These are phyloP conservation scores for Syncephalastrum racemosum DNA, from an alignment of 371 early-diverging fungal genomes.

Conservation along the genomic window DNA sequence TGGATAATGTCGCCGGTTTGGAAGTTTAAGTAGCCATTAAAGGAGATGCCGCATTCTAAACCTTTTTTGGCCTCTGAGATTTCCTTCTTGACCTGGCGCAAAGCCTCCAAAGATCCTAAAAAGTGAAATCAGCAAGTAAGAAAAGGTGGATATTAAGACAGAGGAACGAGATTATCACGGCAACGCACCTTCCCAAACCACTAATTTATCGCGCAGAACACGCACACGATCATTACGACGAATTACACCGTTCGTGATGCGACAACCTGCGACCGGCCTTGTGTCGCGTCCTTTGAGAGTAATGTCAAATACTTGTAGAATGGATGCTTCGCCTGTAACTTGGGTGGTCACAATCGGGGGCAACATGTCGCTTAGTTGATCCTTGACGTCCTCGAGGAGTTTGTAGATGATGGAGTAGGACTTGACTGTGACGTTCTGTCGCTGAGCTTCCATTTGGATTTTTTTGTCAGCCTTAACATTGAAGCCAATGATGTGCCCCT, in stretches of 20 bases:
- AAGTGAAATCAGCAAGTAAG: constrained; percentile 1
- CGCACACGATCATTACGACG: constrained; percentile 60
- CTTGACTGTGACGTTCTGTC: constrained; percentile 64
- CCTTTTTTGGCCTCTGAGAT: constrained; percentile 87
- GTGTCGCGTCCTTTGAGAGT: constrained; percentile 67
- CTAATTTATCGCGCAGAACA: constrained; percentile 65
- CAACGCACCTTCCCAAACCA: constrained; percentile 65
- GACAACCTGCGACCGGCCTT: constrained; percentile 83
- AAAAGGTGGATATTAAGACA: constrained; percentile 5
- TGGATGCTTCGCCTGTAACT: constrained; percentile 86
- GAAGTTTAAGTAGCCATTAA: constrained; percentile 77
- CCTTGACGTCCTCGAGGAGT: constrained; percentile 85
- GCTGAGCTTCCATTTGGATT: constrained; percentile 62
- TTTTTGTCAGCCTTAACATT: constrained; percentile 84
- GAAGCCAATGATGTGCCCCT: constrained; percentile 81
- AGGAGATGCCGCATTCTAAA: constrained; percentile 89
- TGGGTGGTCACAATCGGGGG: constrained; percentile 77
- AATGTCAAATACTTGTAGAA: constrained; percentile 81
- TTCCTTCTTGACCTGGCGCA: constrained; percentile 87
- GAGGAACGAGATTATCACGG: not conserved
- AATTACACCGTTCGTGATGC: constrained; percentile 77
- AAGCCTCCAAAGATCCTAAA: constrained; percentile 55
- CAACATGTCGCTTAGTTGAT: constrained; percentile 70
- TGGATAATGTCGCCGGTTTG: constrained; percentile 84
- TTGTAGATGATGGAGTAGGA: constrained; percentile 86